phyloP scores from a whole-genome alignment of 441 rosid species.

The Iberis amara region DNA sequence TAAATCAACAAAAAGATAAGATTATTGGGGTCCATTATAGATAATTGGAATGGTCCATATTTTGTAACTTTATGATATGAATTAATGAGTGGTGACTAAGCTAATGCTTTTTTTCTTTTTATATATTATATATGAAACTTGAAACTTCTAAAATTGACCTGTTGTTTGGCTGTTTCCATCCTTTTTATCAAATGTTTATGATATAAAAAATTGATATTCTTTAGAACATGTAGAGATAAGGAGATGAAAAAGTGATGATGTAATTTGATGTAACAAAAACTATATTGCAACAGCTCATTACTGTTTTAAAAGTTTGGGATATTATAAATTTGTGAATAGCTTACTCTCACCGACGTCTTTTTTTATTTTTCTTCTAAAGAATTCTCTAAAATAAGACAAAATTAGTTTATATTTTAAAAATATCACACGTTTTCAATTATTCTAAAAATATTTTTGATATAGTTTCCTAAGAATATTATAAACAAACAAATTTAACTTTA shows the following conservation, averaged over 20 bases:
- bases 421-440: too few relatives aligned
- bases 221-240: too few relatives aligned
- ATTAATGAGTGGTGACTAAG: slow-evolving; percentile 26
- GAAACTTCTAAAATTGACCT: too few relatives aligned
- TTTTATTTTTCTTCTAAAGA: neutral
- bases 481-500: too few relatives aligned
- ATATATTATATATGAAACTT: too few relatives aligned
- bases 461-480: too few relatives aligned
- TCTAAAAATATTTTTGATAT: too few relatives aligned
- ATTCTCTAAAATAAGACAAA: too few relatives aligned
- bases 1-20: slow-evolving; percentile 31
- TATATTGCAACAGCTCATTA: slow-evolving; percentile 13
- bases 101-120: slow-evolving; percentile 1
- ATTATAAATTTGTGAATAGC: slow-evolving; percentile 1
- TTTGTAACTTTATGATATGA: slow-evolving; percentile 20
- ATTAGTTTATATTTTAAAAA: too few relatives aligned
- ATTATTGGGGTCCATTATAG: slow-evolving; percentile 31
- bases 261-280: slow-evolving; percentile 19
- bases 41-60: slow-evolving; percentile 29
- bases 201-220: too few relatives aligned
- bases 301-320: neutral
- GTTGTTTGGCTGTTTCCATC: too few relatives aligned
- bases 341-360: neutral
- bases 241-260: slow-evolving; percentile 17
- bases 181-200: too few relatives aligned